Conservation (phyloP, 2,329 filamentous ascomycete species). For the Penicillium sp. region DNA sequence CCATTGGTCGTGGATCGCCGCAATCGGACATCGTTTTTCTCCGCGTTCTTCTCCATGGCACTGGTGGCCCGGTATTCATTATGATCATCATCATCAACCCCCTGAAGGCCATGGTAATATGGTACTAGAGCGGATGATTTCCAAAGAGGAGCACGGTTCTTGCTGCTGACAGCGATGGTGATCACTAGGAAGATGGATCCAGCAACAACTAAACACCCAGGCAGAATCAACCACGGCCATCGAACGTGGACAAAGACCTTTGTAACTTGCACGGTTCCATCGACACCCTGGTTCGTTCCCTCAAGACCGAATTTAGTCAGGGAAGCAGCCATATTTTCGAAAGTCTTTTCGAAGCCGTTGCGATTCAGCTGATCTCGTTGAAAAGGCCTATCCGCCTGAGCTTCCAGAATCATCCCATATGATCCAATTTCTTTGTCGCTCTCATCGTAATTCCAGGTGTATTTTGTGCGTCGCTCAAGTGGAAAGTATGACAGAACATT, state of each 20-base stretch:
- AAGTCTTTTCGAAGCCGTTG: background rate
- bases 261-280: background rate
- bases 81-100: background rate
- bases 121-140: constrained; percentile 1
- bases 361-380: background rate
- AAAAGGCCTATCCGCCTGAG: no score
- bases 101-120: constrained; percentile 1
- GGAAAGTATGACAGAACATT: background rate
- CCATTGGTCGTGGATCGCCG: background rate
- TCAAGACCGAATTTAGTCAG: background rate
- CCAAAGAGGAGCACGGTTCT: background rate
- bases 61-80: background rate
- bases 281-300: background rate
- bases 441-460: background rate
- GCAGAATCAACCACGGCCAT: background rate
- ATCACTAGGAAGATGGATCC: background rate
- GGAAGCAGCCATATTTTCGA: background rate
- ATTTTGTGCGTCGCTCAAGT: background rate
- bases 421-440: background rate
- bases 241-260: background rate
- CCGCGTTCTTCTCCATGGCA: background rate
- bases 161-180: background rate
- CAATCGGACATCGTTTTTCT: background rate
- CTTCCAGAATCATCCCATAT: background rate
- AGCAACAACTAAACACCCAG: background rate